These are phyloP conservation scores for Hebeloma cylindrosporum DNA, from an alignment of 768 basidiomycete species.

Conservation along the genomic window DNA sequence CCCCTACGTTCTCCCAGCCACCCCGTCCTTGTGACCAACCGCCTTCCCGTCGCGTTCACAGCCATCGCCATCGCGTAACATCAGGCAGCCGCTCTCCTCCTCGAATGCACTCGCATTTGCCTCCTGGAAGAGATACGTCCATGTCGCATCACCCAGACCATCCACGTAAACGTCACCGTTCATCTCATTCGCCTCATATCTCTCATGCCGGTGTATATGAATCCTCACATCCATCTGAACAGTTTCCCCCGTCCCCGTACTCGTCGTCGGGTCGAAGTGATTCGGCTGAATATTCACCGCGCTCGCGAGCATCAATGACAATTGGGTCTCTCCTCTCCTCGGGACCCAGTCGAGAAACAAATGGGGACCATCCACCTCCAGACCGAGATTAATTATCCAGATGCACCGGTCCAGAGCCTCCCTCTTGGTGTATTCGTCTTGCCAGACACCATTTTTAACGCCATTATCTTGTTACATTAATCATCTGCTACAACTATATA, in stretches of 20 bases:
- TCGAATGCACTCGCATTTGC: conserved; percentile 29
- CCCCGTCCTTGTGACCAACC: conserved; percentile 35
- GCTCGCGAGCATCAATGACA: conserved; percentile 74
- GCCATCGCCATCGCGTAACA: conserved; percentile 32
- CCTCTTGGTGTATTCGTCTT: conserved; percentile 10
- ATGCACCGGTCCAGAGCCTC: conserved; percentile 13
- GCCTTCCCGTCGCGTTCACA: conserved; percentile 32
- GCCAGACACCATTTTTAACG: conserved; percentile 3
- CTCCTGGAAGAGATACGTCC: conserved; percentile 34
- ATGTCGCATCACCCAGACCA: conserved; percentile 40
- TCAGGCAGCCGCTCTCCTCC: conserved; percentile 45
- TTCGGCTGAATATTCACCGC: conserved; percentile 68
- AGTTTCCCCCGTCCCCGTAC: conserved; percentile 73
- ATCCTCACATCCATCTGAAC: conserved; percentile 40
- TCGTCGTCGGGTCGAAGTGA: conserved; percentile 66
- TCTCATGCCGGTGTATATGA: conserved; percentile 43
- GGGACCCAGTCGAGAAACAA: conserved; percentile 39
- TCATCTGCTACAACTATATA: conserved; percentile 14
- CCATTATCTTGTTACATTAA: conserved; percentile 8
- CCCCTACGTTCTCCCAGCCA: conserved; percentile 38
- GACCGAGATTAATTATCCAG: conserved; percentile 33
- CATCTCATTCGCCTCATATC: conserved; percentile 55
- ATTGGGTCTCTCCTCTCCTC: conserved; percentile 71
- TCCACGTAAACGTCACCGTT: conserved; percentile 63
- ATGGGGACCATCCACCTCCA: conserved; percentile 30